These are phyloP conservation scores for Eurotiales sp. DNA, from an alignment of 2,329 filamentous ascomycete species.

Conservation along the genomic window DNA sequence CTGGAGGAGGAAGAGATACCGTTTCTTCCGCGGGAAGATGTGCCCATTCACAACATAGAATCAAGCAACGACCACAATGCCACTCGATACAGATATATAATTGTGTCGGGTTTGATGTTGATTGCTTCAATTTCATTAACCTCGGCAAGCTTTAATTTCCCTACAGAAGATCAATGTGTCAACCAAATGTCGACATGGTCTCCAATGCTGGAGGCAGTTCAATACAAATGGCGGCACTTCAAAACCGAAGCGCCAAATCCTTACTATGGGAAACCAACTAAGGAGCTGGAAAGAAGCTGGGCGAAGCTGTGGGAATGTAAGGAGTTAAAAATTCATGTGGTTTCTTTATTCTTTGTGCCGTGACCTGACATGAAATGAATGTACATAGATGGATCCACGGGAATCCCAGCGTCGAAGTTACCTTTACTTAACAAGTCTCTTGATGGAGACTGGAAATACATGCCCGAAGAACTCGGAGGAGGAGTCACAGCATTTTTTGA, in stretches of 20 bases:
- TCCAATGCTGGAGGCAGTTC: slow-evolving; percentile 1
- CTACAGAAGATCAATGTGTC: too few relatives aligned
- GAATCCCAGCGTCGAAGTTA: slow-evolving; percentile 4
- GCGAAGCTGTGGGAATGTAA: slow-evolving; percentile 4
- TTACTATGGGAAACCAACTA: slow-evolving; percentile 4
- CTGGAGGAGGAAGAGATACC: too few relatives aligned
- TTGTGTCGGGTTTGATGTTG: too few relatives aligned
- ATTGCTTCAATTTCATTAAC: too few relatives aligned
- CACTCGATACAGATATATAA: too few relatives aligned
- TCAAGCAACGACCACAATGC: too few relatives aligned
- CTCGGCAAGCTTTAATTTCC: too few relatives aligned
- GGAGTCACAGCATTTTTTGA: slow-evolving; percentile 3
- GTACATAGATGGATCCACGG: slow-evolving; percentile 1
- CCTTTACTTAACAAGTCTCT: slow-evolving; percentile 1
- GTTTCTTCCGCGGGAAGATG: too few relatives aligned
- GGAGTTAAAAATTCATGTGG: not conserved
- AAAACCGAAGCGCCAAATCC: not conserved
- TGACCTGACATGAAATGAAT: not conserved
- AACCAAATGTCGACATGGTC: too few relatives aligned
- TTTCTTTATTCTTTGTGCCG: too few relatives aligned
- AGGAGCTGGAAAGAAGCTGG: not conserved
- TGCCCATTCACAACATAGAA: too few relatives aligned
- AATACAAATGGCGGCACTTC: slow-evolving; percentile 1
- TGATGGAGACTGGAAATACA: not conserved
- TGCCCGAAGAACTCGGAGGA: slow-evolving; percentile 2